These are phyloP conservation scores for Aquilaria agallochum DNA, from an alignment of 441 rosid species.

Conservation along the genomic window DNA sequence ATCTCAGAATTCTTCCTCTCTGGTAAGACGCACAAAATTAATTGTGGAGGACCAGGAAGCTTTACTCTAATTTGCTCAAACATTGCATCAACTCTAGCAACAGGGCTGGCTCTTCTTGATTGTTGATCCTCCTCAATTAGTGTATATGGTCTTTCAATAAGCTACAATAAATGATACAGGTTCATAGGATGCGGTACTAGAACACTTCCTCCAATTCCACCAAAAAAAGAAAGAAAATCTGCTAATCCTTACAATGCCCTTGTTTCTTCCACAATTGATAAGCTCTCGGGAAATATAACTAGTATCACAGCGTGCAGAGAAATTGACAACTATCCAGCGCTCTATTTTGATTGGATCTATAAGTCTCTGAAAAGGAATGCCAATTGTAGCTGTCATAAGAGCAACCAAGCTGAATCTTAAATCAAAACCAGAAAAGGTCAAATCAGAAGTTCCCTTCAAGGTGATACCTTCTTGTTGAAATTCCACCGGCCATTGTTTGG, in stretches of 20 bases:
- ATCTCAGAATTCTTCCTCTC: conserved; percentile 80
- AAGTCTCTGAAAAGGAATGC: conserved; percentile 47
- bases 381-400: not conserved
- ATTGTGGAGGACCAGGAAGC: conserved; percentile 54
- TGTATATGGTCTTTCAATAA: conserved; percentile 68
- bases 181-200: conserved; percentile 5
- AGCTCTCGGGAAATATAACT: conserved; percentile 75
- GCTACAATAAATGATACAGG: conserved; percentile 35
- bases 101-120: conserved; percentile 40
- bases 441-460: conserved; percentile 8
- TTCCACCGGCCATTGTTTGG: conserved; percentile 93
- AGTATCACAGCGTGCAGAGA: conserved; percentile 83
- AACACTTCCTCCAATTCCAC: not conserved
- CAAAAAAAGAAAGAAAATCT: conserved; percentile 10
- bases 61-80: conserved; percentile 53
- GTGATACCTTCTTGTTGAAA: conserved; percentile 77
- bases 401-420: not conserved
- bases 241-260: conserved; percentile 71
- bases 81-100: conserved; percentile 78
- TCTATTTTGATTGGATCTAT: conserved; percentile 40
- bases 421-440: not conserved
- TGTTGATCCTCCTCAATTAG: conserved; percentile 79
- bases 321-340: conserved; percentile 82
- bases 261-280: conserved; percentile 63
- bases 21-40: conserved; percentile 84